A percentile compares a stretch with the other conserved stretches of the same genome.
phyloP scores from a whole-genome alignment of 2,329 filamentous ascomycete genomes.

The Sporothrix brunneoviolacea region DNA sequence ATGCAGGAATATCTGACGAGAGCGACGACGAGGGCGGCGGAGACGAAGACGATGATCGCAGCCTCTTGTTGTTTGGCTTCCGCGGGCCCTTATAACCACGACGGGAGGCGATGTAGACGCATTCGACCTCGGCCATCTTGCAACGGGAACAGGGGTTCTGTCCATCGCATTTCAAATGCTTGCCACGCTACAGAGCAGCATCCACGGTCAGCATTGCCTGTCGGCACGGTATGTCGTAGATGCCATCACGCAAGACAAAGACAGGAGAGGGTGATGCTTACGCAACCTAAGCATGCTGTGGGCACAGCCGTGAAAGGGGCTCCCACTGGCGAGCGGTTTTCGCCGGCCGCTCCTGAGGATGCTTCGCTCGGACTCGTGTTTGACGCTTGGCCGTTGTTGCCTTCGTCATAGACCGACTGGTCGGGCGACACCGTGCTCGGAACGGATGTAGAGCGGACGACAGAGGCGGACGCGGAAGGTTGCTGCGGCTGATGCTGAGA shows the following conservation, averaged over 20 bases:
- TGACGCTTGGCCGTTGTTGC: not conserved
- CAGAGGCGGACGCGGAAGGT: not conserved
- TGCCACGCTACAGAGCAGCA: constrained; percentile 37
- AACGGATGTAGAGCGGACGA: not conserved
- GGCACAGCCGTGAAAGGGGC: constrained; percentile 23
- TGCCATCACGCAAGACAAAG: too few relatives aligned
- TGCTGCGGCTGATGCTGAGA: not conserved
- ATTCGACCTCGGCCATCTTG: constrained; percentile 49
- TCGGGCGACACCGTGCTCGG: not conserved
- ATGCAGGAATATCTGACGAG: constrained; percentile 11
- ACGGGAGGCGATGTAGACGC: constrained; percentile 66
- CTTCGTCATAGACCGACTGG: constrained; percentile 1
- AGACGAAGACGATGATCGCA: constrained; percentile 43
- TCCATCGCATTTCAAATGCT: constrained; percentile 74
- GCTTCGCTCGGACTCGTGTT: constrained; percentile 10
- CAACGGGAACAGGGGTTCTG: constrained; percentile 64
- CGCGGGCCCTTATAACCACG: constrained; percentile 66
- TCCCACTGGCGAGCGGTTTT: not conserved
- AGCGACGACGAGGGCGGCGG: constrained; percentile 35
- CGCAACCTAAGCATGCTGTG: constrained; percentile 50
- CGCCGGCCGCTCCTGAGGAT: not conserved
- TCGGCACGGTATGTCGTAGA: too few relatives aligned
- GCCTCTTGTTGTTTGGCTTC: constrained; percentile 44
- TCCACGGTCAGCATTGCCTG: not conserved
- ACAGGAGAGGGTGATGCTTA: constrained; percentile 29